phyloP scores from a whole-genome alignment of 192 early-diverging fungal genomes.

The Backusella westeae region DNA sequence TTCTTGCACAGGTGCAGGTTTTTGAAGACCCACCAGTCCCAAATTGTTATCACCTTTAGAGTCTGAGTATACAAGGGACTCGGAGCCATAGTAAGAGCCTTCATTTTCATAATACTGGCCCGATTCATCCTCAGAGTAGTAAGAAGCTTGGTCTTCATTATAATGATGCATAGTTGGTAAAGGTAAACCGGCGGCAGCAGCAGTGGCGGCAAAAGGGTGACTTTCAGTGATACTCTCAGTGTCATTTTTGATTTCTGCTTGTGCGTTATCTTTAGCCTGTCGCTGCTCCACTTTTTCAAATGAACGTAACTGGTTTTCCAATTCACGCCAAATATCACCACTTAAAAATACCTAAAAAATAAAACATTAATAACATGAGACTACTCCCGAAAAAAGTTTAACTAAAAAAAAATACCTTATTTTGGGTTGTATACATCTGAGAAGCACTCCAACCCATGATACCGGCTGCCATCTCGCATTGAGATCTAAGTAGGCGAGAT shows the following conservation, averaged over 20 bases:
- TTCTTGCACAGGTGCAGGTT: conserved; percentile 39
- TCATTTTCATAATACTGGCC: conserved; percentile 12
- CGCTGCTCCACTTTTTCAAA: conserved; percentile 58
- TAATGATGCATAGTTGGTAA: background rate
- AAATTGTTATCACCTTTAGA: conserved; percentile 16
- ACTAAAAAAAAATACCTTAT: background rate
- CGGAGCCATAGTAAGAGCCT: conserved; percentile 19
- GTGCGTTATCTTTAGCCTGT: conserved; percentile 30
- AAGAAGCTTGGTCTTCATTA: conserved; percentile 30
- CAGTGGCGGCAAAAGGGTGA: conserved; percentile 12
- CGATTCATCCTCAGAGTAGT: conserved; percentile 36
- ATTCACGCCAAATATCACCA: conserved; percentile 57
- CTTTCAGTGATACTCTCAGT: background rate
- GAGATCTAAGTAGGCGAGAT: conserved; percentile 29
- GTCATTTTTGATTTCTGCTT: background rate
- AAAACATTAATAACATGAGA: background rate
- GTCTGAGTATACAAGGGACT: background rate
- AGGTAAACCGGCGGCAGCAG: conserved; percentile 23
- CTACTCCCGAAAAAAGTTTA: background rate
- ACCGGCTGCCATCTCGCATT: conserved; percentile 38
- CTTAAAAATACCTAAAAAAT: conserved; percentile 55
- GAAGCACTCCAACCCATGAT: conserved; percentile 46
- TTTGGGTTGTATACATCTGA: conserved; percentile 36
- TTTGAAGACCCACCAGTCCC: conserved; percentile 1
- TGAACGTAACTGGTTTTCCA: conserved; percentile 59